phyloP scores from a whole-genome alignment of 1,284 basidiomycete species.

The Austroboletus niveus region DNA sequence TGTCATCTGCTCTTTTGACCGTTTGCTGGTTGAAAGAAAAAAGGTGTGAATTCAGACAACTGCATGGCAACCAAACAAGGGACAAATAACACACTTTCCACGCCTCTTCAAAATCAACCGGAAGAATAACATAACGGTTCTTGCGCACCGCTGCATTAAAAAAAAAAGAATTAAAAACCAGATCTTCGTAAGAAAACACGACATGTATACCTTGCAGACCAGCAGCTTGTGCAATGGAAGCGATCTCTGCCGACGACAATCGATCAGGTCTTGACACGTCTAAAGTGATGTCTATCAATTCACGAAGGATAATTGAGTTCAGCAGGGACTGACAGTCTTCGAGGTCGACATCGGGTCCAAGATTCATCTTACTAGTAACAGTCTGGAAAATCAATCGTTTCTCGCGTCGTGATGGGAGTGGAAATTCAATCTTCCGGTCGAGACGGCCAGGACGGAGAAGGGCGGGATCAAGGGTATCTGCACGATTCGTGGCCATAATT shows the following conservation, averaged over 20 bases:
- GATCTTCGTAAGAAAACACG: not conserved
- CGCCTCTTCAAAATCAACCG: conserved; percentile 97
- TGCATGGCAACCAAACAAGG: conserved; percentile 36
- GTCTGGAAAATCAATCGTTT: conserved; percentile 99
- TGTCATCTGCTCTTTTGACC: conserved; percentile 92
- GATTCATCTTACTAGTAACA: conserved; percentile 96
- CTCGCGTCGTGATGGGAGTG: conserved; percentile 90
- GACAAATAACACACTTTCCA: conserved; percentile 85
- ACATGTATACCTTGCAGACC: conserved; percentile 82
- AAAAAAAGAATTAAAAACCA: conserved; percentile 6
- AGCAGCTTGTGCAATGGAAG: conserved; percentile 95
- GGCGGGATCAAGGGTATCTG: conserved; percentile 95
- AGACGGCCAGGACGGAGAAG: conserved; percentile 96
- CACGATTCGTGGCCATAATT: conserved; percentile 98
- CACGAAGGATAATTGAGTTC: not conserved
- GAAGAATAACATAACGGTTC: conserved; percentile 97
- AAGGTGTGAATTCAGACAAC: conserved; percentile 38
- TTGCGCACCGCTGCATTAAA: conserved; percentile 80
- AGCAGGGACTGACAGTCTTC: conserved; percentile 81
- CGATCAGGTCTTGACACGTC: conserved; percentile 97
- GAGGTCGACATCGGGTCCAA: conserved; percentile 96
- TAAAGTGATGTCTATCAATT: conserved; percentile 34
- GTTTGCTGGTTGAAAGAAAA: conserved; percentile 65
- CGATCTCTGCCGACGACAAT: conserved; percentile 93
- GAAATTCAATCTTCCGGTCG: conserved; percentile 99